Conservation (phyloP, 2,329 filamentous ascomycete species). For the Podosphaera leucotricha region DNA sequence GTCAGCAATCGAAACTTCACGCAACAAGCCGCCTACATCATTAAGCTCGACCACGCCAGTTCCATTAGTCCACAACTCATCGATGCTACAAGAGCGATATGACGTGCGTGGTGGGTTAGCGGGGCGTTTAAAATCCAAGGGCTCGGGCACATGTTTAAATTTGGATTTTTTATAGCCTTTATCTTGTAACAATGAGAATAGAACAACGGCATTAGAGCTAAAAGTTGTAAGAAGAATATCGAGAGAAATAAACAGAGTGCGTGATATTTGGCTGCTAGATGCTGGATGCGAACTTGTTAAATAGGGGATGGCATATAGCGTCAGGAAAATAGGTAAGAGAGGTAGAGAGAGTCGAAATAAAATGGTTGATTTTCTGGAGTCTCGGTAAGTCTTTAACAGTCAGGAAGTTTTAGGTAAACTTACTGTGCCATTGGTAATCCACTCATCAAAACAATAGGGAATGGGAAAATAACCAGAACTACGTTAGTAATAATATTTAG, state of each 20-base stretch:
- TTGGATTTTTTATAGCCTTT: slow-evolving; percentile 73
- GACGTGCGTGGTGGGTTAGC: background rate
- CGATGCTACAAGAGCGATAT: background rate
- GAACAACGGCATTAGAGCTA: slow-evolving; percentile 71
- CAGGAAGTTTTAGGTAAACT: background rate
- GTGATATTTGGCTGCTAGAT: slow-evolving; percentile 41
- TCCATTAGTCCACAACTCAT: background rate
- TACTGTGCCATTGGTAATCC: slow-evolving; percentile 38
- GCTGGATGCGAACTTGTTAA: slow-evolving; percentile 44
- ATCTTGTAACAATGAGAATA: slow-evolving; percentile 78
- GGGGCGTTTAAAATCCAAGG: background rate
- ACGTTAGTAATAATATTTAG: slow-evolving; percentile 77
- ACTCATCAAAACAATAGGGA: slow-evolving; percentile 63
- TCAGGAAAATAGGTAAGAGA: slow-evolving; percentile 53
- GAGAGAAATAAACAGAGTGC: slow-evolving; percentile 67
- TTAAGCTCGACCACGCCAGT: background rate
- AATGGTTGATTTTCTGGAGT: slow-evolving; percentile 50
- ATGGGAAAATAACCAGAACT: slow-evolving; percentile 63
- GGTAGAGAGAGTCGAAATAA: slow-evolving; percentile 63
- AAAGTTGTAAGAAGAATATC: slow-evolving; percentile 72
- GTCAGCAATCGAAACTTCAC: background rate
- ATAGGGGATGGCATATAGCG: slow-evolving; percentile 50
- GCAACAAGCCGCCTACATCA: background rate
- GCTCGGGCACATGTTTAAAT: slow-evolving; percentile 24
- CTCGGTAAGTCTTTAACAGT: too few relatives aligned